Conservation (phyloP, 352 stramenopile genomes). For the Phytophthora fragariae region DNA sequence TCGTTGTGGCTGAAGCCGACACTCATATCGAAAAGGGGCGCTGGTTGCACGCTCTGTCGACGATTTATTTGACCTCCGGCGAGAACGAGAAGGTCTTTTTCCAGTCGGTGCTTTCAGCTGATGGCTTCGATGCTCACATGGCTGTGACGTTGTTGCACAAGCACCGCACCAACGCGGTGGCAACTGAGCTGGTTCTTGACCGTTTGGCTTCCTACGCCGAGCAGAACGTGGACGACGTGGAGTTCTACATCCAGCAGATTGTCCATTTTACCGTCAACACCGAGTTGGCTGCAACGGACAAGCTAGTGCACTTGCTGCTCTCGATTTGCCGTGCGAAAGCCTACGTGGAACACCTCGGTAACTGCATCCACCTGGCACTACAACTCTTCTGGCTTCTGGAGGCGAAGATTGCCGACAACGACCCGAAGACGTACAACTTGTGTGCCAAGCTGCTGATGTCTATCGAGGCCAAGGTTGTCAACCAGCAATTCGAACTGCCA, state of each 20-base stretch:
- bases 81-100: constrained; percentile 66
- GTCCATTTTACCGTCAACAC: constrained; percentile 77
- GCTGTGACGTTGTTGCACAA: constrained; percentile 77
- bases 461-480: constrained; percentile 85
- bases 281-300: constrained; percentile 67
- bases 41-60: constrained; percentile 78
- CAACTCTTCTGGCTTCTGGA: constrained; percentile 77
- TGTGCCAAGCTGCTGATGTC: constrained; percentile 85
- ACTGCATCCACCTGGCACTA: constrained; percentile 82
- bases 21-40: constrained; percentile 79
- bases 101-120: constrained; percentile 61
- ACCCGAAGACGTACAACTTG: constrained; percentile 78
- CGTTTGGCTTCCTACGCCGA: constrained; percentile 69
- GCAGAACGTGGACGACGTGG: constrained; percentile 77
- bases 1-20: constrained; percentile 72
- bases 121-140: constrained; percentile 71
- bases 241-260: constrained; percentile 88
- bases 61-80: constrained; percentile 62
- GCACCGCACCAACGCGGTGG: constrained; percentile 71
- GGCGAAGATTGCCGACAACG: constrained; percentile 76
- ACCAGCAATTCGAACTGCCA: constrained; percentile 77
- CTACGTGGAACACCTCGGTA: constrained; percentile 82
- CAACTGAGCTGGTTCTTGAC: constrained; percentile 72
- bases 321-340: constrained; percentile 82
- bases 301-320: constrained; percentile 73